Evolutionary conservation across 2,329 filamentous ascomycete species (phyloP), one percentile per base, ranked within the genome.

Genomic region (Penicillium italicum): DNA sequence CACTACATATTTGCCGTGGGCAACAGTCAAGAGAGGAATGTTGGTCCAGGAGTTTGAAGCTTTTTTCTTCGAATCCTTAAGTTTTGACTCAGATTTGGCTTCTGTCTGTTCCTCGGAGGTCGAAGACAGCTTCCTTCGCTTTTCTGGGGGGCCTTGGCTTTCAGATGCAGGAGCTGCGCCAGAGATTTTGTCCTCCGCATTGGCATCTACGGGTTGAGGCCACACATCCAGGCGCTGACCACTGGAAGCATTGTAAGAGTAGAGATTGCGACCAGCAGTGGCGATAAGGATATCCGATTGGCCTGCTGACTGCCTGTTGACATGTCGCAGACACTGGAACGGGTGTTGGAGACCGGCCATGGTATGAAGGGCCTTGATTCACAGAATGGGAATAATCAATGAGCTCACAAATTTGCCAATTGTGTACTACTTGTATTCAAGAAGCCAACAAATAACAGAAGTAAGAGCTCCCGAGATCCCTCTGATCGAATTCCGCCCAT

Each of bases 261-360:
- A 82, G 51, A 97, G 83, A 64, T 81, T 83, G 45, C 86, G 82
- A 14, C 90, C 90, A 58, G 86, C 85, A 26, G 90, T 89, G 36
- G 88, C 89, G 63, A 95, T 80, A 18, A 97, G 72, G 20, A 88
- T 73, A 62, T 80, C 61, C 36, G 58, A 58, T 37, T 66, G 60
- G n/a, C 57, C 62, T 24, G 54, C 44, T 16, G 57, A 41, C 36
- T 60, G 61, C 41, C 65, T 65, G 52, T 65, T 66, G 53, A 76
- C 66, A 54, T 69, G 70, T 51, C 76, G 76, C 44, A 90, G 73
- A 63, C 84, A 82, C 64, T 88, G 87, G 65, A 88, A 88, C n/a
- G 87, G 86, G 55, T 73, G 71, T 54, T 73, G 72, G 50, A 73
- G 66, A 44, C 57, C 61, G 56, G 66, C 62, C 73, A 77, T 76